Percentiles rank a stretch among this genome's conserved stretches.
Evolutionary conservation across 2,329 filamentous ascomycete species (phyloP).

Genomic region (Verticillium albo-atrum): DNA sequence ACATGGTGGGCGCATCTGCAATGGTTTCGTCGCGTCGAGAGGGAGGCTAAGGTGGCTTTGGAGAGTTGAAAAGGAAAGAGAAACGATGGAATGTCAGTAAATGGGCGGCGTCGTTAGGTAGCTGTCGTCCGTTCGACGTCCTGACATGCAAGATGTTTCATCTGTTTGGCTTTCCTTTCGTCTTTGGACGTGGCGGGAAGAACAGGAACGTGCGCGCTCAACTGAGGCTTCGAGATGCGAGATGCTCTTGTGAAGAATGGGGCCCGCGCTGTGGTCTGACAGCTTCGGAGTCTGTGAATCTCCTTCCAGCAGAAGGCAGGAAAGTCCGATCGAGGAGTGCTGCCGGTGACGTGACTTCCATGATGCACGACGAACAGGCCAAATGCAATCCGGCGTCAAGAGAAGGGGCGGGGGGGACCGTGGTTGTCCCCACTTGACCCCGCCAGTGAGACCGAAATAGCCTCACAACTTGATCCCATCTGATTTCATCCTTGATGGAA

Average conservation of each 20-base stretch:
- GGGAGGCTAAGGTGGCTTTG: not conserved
- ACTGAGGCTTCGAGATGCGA: not conserved
- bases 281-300: not conserved
- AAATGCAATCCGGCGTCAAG: too few relatives aligned
- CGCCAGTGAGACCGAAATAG: not conserved
- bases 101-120: not conserved
- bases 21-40: not conserved
- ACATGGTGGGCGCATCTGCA: slow-evolving; percentile 4
- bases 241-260: not conserved
- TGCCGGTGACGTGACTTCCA: not conserved
- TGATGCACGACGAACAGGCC: not conserved
- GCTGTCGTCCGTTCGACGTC: not conserved
- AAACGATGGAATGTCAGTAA: not conserved
- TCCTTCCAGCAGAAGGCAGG: not conserved
- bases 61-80: not conserved
- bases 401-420: not conserved
- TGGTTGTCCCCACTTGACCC: not conserved
- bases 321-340: not conserved
- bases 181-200: not conserved
- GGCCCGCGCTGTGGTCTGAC: not conserved
- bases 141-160: not conserved
- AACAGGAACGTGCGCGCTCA: not conserved
- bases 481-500: not conserved
- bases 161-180: not conserved
- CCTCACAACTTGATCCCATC: not conserved